Evolutionary conservation across 345 rosid genomes (phyloP).

Genomic region (Syzygium oleosum): DNA sequence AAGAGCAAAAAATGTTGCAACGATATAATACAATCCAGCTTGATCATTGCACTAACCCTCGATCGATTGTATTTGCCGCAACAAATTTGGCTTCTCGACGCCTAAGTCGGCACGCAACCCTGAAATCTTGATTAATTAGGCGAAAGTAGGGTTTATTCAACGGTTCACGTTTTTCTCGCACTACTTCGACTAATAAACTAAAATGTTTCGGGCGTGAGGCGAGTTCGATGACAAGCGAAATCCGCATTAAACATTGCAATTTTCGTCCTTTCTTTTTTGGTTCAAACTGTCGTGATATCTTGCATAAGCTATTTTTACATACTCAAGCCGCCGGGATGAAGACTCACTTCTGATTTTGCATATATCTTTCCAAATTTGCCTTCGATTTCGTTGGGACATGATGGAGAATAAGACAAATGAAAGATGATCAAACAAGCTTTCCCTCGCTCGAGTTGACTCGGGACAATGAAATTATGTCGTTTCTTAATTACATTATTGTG

Average conservation of each 20-base stretch:
- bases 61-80: not conserved
- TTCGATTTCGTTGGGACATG: not conserved
- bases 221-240: fast-evolving
- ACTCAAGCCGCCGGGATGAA: not conserved
- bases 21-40: not conserved
- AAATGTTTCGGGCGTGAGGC: not conserved
- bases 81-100: not conserved
- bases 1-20: not conserved
- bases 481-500: not conserved
- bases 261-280: no score
- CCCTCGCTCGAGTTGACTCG: not conserved
- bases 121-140: not conserved
- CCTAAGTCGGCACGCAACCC: not conserved
- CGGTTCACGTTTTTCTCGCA: not conserved
- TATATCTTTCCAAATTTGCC: not conserved
- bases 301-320: not conserved
- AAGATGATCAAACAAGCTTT: not conserved
- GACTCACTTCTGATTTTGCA: not conserved
- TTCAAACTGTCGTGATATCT: not conserved
- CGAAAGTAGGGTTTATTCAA: not conserved
- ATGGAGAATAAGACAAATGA: not conserved
- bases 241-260: not conserved
- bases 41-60: not conserved
- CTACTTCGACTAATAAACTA: not conserved
- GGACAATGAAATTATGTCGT: not conserved